A percentile compares a stretch with the other conserved stretches of the same genome.
These are phyloP conservation scores for Polychaeton citri DNA, from an alignment of 2,329 filamentous ascomycete species.

Conservation along the genomic window DNA sequence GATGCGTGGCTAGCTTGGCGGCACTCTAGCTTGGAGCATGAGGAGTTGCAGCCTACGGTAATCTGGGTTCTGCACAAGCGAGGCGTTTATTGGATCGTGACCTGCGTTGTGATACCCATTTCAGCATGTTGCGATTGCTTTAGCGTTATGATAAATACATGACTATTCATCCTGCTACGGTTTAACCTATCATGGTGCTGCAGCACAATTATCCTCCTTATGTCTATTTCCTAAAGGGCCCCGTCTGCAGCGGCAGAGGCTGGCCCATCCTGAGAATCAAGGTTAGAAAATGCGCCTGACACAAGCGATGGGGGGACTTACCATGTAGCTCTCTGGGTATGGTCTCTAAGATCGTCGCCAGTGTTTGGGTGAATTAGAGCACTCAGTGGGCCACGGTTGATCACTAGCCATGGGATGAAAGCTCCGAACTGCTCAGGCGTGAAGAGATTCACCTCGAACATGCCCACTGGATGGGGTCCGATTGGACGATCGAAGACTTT, in stretches of 20 bases:
- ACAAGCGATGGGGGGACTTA: constrained; percentile 4
- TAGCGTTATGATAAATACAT: too few relatives aligned
- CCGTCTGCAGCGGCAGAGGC: constrained; percentile 46
- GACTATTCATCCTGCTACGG: too few relatives aligned
- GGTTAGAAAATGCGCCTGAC: background rate
- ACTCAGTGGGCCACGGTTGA: constrained; percentile 69
- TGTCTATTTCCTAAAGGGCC: constrained; percentile 32
- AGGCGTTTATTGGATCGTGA: too few relatives aligned
- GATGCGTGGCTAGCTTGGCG: background rate
- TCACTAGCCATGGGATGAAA: constrained; percentile 71
- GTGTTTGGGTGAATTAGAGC: constrained; percentile 77
- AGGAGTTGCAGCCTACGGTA: too few relatives aligned
- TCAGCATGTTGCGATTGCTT: too few relatives aligned
- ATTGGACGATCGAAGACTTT: constrained; percentile 61
- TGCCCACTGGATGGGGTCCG: constrained; percentile 69
- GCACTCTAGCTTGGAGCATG: too few relatives aligned
- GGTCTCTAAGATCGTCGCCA: constrained; percentile 46
- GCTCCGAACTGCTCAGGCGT: constrained; percentile 77
- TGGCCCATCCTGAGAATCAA: constrained; percentile 43
- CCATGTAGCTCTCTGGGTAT: constrained; percentile 59
- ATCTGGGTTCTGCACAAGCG: too few relatives aligned
- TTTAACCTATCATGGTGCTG: too few relatives aligned
- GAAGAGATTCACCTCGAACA: constrained; percentile 89
- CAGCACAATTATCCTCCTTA: too few relatives aligned
- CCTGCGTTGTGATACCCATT: too few relatives aligned